Evolutionary conservation across 176 grass and related monocot species (phyloP).

Genomic region (Musa acuminata): DNA sequence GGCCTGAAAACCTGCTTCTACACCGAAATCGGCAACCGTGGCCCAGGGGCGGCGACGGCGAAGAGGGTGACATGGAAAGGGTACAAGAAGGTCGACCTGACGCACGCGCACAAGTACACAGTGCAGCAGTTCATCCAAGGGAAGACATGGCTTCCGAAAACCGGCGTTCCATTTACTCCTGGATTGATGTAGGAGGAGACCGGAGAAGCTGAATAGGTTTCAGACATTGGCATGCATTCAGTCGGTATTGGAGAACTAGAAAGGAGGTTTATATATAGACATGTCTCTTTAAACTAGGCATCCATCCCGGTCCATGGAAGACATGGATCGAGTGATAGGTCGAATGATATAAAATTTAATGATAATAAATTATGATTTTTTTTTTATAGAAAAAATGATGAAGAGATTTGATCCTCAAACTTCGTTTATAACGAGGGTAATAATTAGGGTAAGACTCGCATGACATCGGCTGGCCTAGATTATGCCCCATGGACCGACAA

Average conservation of each 20-base stretch:
- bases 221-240: background rate
- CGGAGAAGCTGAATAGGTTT: background rate
- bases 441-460: no score
- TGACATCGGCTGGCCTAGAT: no score
- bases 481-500: no score
- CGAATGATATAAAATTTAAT: no score
- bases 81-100: slow-evolving; percentile 44
- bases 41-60: slow-evolving; percentile 32
- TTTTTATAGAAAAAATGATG: no score
- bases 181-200: slow-evolving; percentile 32
- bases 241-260: background rate
- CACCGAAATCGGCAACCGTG: slow-evolving; percentile 58
- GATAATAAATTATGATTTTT: no score
- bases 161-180: slow-evolving; percentile 48
- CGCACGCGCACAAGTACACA: slow-evolving; percentile 40
- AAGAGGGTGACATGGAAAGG: slow-evolving; percentile 50
- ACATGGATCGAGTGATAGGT: no score
- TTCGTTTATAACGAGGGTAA: no score
- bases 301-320: no score
- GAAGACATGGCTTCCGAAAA: slow-evolving; percentile 42
- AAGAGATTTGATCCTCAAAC: no score
- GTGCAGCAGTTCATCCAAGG: slow-evolving; percentile 65
- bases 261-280: background rate
- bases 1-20: slow-evolving; percentile 68
- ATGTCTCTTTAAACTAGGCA: no score